A percentile compares a stretch with the other conserved stretches of the same genome.
These are phyloP conservation scores for Luffa acutangula DNA, from an alignment of 306 rosid genomes.

Conservation along the genomic window DNA sequence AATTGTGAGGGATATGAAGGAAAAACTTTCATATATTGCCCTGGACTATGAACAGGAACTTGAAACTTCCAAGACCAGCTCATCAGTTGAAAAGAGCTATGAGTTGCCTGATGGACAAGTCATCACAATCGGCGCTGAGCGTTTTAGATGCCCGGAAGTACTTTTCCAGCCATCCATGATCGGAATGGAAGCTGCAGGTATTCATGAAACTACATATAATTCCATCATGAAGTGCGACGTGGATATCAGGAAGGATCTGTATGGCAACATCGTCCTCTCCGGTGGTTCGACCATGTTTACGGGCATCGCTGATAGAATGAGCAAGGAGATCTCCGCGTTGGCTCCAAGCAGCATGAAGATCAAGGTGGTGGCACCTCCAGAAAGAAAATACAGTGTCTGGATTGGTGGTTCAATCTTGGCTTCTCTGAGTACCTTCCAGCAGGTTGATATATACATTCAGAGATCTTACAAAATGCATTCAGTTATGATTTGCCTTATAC, in stretches of 20 bases:
- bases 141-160: conserved; percentile 96
- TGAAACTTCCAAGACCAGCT: conserved; percentile 81
- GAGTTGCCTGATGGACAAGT: conserved; percentile 96
- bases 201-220: conserved; percentile 97
- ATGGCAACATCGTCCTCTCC: conserved; percentile 92
- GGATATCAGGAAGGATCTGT: conserved; percentile 94
- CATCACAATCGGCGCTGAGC: conserved; percentile 91
- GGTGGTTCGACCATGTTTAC: conserved; percentile 99
- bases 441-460: conserved; percentile 28
- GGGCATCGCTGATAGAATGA: conserved; percentile 96
- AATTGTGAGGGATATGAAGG: conserved; percentile 97
- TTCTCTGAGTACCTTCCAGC: conserved; percentile 99
- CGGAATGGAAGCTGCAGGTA: conserved; percentile 98
- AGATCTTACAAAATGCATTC: background rate
- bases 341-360: conserved; percentile 99
- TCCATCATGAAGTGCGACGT: conserved; percentile 98
- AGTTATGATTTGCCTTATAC: background rate
- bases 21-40: conserved; percentile 82
- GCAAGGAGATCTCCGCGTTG: conserved; percentile 90
- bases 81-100: conserved; percentile 91
- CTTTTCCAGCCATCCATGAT: conserved; percentile 91
- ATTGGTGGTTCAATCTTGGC: conserved; percentile 99
- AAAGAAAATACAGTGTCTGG: conserved; percentile 99
- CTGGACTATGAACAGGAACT: conserved; percentile 87
- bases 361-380: conserved; percentile 98